Evolutionary conservation across 306 rosid species (phyloP), one percentile per base, ranked within the genome.

Genomic region (Quercus glauca): DNA sequence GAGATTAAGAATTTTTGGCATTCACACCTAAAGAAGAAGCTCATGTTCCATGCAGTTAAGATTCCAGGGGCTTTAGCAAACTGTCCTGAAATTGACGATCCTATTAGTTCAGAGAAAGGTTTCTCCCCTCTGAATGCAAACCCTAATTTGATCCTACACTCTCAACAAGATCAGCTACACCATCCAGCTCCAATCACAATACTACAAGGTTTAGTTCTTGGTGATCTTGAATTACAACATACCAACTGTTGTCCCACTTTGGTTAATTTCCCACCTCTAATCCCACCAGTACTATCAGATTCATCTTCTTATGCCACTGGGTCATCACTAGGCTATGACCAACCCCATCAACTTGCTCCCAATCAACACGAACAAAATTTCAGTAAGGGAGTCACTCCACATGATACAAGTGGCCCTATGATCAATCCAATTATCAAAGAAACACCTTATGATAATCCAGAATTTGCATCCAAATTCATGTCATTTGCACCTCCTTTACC

Each of bases 1-100:
- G 99, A 95, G 82, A 98, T 93, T 87, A 95, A 95, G 87, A 95
- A 95, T 79, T 95, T 95, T 79, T 95, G 99, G 99, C 91, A 95
- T 85, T 91, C 99, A 61, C 89, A 88, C 96, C 85, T 91, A 63
- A 95, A 95, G 87, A 95, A 91, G 94, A 93, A 93, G 89, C 91
- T 95, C 29, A 82, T 87, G 51, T 80, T 92, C 59, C 93, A 84
- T 79, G 94, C 86, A 61, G 74, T 59, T 61, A 49, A 49, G 3
- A 69, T 80, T 72, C 85, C 92, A 76, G 53, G 17, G 14, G 76
- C 90, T 77, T 82, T 91, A 14, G 75, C 90, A 55, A 75, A 89
- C 20, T 88, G 89, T 81, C 74, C 96, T 79, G 81, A 83, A 85
- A 57, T 86, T 71, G 91, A 83, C 67, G 74, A 65, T 79, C 88